Evolutionary conservation across 2,329 filamentous ascomycete species (phyloP).

Genomic region (Trichoderma guizhouense): DNA sequence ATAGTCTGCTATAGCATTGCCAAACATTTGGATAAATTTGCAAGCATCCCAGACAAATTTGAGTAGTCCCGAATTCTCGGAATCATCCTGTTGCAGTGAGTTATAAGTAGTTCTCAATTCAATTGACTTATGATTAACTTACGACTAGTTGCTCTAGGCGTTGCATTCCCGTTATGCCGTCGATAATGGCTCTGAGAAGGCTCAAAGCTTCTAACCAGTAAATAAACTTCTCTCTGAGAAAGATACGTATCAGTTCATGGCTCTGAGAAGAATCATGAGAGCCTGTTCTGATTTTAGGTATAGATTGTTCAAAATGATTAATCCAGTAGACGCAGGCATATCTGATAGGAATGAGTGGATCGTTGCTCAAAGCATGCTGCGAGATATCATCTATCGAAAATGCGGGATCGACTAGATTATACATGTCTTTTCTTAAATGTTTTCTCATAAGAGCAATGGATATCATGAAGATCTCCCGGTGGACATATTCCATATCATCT

Average conservation of each 20-base stretch:
- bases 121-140: no score
- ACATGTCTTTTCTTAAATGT: neutral
- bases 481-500: slow-evolving; percentile 24
- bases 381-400: neutral
- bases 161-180: neutral
- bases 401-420: neutral
- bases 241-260: neutral
- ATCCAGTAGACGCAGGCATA: neutral
- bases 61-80: fast-evolving
- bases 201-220: neutral
- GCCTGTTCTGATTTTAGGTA: fast-evolving
- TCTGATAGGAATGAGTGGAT: neutral
- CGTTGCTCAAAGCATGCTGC: fast-evolving
- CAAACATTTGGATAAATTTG: neutral
- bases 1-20: neutral
- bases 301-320: neutral
- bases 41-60: neutral
- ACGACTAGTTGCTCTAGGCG: neutral
- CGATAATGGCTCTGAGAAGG: neutral
- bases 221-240: neutral
- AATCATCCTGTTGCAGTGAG: fast-evolving
- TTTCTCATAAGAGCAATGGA: neutral
- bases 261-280: fast-evolving
- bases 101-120: neutral
- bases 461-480: slow-evolving; percentile 31